Evolutionary conservation across 108 stramenopile genomes (phyloP).

Genomic region (Aurantiochytrium sp.): DNA sequence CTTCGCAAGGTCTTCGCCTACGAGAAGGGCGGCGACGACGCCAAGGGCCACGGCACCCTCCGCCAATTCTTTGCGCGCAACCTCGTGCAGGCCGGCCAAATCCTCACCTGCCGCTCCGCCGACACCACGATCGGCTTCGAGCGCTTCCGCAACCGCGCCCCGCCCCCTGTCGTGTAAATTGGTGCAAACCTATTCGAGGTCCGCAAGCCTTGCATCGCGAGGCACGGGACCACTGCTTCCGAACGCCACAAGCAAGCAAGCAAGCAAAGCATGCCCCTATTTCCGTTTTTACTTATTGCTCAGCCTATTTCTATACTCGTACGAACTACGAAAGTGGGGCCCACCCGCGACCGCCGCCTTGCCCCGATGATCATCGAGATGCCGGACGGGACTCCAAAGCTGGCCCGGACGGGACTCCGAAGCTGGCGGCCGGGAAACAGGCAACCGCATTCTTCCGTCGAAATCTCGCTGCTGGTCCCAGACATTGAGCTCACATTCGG

Average conservation of each 20-base stretch:
- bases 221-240: too few relatives aligned
- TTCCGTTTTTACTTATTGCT: too few relatives aligned
- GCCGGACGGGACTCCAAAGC: too few relatives aligned
- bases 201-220: too few relatives aligned
- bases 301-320: too few relatives aligned
- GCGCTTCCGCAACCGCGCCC: background rate
- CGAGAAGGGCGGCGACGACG: constrained; percentile 1
- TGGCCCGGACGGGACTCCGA: too few relatives aligned
- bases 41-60: background rate
- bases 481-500: background rate
- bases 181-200: too few relatives aligned
- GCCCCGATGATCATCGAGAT: too few relatives aligned
- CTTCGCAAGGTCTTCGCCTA: background rate
- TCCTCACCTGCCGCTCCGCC: constrained; percentile 4
- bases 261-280: too few relatives aligned
- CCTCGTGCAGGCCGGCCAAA: background rate
- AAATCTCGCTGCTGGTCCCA: background rate
- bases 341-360: too few relatives aligned
- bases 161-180: background rate
- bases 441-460: background rate
- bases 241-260: too few relatives aligned
- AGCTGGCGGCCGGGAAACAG: background rate
- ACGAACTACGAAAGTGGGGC: too few relatives aligned
- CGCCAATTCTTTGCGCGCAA: background rate
- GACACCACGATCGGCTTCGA: background rate